Evolutionary conservation across 1,284 basidiomycete genomes (phyloP), one percentile per base, ranked within the genome.

Genomic region (Fomitiporia mediterranea): DNA sequence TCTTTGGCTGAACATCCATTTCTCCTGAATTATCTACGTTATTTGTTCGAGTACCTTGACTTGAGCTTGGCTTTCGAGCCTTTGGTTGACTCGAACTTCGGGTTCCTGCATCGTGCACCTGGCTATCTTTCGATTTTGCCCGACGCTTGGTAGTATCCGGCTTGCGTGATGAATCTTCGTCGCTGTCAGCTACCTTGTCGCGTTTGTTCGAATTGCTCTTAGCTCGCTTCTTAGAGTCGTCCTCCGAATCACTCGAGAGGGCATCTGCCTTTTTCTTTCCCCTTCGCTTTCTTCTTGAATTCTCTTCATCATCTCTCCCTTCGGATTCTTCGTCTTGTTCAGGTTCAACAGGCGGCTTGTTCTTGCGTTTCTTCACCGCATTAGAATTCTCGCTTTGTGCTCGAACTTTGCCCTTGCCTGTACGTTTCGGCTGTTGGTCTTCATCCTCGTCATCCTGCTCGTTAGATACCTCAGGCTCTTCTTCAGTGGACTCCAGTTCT

Each of bases 391-490:
- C 32, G 2, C 21, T 32, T 17, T 34, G 37, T 37, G 32, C 7
- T n/a, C 27, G 43, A 23, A 21, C 9, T 27, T 51, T 38, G 15
- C 32, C 19, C 32, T 51, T 38, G 21, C 44, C 44, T 15, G 13
- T 11, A 25, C 19, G 64, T 63, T 19, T 67, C 64, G 23, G 64
- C 63, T 39, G 70, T 40, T 32, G 19, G 11, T 7, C 59, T 37
- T 69, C 66, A 2, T 66, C 60, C n/a, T n/a, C n/a, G 42, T 75
- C 67, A 1, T 64, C 57, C 6, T 61, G 52, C 21, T 67, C 68
- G 7, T 71, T 64, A 27, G 70, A 68, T 1, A 61, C 58, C 51
- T 69, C 68, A n/a, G 72, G 66, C 9, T 71, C 70, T 6, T 69
- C 66, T 9, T 65, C 67, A 44, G 72, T 68, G 6, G 6, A 4